A percentile compares a stretch with the other conserved stretches of the same genome.
phyloP scores from a whole-genome alignment of 2,329 filamentous ascomycete genomes.

The Seiridium unicorne region DNA sequence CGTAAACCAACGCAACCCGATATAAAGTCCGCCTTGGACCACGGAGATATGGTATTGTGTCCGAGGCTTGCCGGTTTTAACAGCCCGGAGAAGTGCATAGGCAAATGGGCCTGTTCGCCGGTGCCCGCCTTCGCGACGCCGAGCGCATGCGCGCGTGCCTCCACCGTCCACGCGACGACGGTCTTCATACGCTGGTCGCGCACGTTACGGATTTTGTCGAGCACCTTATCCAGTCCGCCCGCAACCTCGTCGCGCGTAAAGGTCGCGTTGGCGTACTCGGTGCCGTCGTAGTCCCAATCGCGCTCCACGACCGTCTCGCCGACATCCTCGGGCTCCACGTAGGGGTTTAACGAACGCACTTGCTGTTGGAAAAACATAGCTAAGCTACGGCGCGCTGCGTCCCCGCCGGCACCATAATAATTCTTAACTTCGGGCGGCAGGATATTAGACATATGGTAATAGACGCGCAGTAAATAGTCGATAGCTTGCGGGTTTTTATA shows the following conservation, averaged over 20 bases:
- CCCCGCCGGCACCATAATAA: background rate
- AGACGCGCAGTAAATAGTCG: background rate
- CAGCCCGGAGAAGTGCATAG: background rate
- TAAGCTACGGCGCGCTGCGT: background rate
- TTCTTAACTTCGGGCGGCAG: background rate
- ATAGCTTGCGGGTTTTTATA: background rate
- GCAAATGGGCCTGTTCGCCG: background rate
- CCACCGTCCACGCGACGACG: background rate
- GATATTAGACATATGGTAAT: background rate
- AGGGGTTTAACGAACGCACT: background rate
- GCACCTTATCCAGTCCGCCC: background rate
- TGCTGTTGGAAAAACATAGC: background rate
- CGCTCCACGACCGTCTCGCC: constrained; percentile 4
- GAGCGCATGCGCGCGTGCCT: constrained; percentile 1
- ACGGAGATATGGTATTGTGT: background rate
- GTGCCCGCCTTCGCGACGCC: background rate
- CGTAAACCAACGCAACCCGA: background rate
- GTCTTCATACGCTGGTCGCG: background rate
- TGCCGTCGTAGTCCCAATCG: constrained; percentile 5
- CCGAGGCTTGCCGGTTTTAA: background rate
- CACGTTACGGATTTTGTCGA: background rate
- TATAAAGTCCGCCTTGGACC: constrained; percentile 8
- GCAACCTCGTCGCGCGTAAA: constrained; percentile 2
- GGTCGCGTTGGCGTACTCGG: constrained; percentile 6
- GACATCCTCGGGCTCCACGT: background rate